Base-by-base conservation (phyloP, 768 basidiomycete genomes). In the Lentinus tigrinus region DNA sequence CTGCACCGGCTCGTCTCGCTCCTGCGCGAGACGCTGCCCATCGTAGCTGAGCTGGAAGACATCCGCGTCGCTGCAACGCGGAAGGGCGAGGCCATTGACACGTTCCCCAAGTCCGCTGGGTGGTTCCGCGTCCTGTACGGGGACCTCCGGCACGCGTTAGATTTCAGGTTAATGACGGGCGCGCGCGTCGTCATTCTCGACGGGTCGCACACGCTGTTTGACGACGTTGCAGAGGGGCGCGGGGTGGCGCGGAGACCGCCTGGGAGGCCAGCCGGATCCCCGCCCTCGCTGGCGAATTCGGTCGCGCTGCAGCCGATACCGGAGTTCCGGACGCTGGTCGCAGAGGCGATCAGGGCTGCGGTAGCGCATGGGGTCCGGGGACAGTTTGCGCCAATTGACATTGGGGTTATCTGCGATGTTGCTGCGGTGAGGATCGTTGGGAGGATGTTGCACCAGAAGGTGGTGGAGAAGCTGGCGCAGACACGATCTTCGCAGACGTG, bases 71-170 rank as follows among this genome's bases (percentile, higher is more conserved):
- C 60, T 2, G 67, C 70, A 46, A 28, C 60, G 26, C 66, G 57
- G 67, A 70, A 23, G 65, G 73, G 37, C 40, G 76, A 65, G 61
- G 68, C 42, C 63, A 75, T 91, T 21, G 87, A 88, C 63, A 81
- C 82, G n/a, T 85, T 88, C 67, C 82, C 88, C 4, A 93, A 93
- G 74, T 83, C 87, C 13, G 85, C 87, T 49, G 88, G 88, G 3
- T 93, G 92, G 91, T 93, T 87, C 72, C 77, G 92, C 51, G 72
- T 93, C 23, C 70, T 91, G 47, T 89, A 90, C 57, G 79, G 83
- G 7, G 84, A 89, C 68, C 75, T 85, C 24, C 81, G 89, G 65
- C 84, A 92, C 67, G 91, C 89, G 0, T 76, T 94, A 52, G 91
- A 94, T 69, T 84, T 92, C 70, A 83, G 91, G 64, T 76, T 92